Evolutionary conservation across 192 early-diverging fungal species (phyloP), one percentile per base, ranked within the genome.

Genomic region (Helicostylum pulchrum): DNA sequence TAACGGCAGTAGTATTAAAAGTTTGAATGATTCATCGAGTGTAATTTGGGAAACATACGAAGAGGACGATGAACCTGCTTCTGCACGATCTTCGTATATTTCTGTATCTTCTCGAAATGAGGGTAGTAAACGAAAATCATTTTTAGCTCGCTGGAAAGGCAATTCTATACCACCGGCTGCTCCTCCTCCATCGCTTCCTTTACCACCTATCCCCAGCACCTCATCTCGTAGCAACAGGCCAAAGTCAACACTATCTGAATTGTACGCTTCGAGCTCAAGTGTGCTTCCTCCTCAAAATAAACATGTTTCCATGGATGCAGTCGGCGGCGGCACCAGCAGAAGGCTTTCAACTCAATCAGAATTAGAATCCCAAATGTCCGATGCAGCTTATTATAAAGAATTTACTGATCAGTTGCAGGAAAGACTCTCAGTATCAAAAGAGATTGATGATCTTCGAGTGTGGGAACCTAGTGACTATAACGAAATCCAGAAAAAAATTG

Each of bases 331-430:
- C 4, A 49, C 31, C 21, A 10, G 9, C 4, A 43, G 49, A 39
- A 52, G 42, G 4, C 21, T 14, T 21, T 59, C 42, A 4, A 44
- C 42, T 2, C 43, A 23, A 21, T 59, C 43, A 8, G 57, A 59
- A 21, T 44, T 45, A 23, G 57, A 59, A 21, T 21, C 21, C 0
- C n/a, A 43, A 12, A 59, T 59, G 39, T 44, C 57, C 23, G 57
- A 59, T 59, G 32, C 50, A 23, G 62, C 52, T 6, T 52, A 50
- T 42, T 64, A 64, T 64, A 51, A 53, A 20, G 62, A 64, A 36
- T 64, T 64, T 11, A 64, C 62, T 23, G 62, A 64, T 34, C 62
- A 64, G 20, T 23, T 64, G 2, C 62, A 64, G 12, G 51, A 34
- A 21, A 23, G 62, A 26, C 39, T 64, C n/a, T 50, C 49, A 2